phyloP scores from a whole-genome alignment of 768 basidiomycete genomes.

The Sporobolomyces roseus region DNA sequence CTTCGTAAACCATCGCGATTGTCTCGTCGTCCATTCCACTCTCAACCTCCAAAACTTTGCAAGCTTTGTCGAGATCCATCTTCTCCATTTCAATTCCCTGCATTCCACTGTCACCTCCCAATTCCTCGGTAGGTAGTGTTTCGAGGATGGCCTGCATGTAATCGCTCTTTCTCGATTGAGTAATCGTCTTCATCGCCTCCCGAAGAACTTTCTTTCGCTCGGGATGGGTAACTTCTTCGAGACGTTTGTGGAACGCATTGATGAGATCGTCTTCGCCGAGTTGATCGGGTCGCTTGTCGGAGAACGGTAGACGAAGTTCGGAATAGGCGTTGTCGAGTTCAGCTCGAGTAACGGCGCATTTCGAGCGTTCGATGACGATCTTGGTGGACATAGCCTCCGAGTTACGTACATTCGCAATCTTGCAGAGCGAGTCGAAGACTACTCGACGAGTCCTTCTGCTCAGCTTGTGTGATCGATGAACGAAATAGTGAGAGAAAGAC shows the following conservation, averaged over 20 bases:
- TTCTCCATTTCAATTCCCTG: conserved; percentile 17
- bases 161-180: conserved; percentile 8
- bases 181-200: conserved; percentile 7
- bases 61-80: conserved; percentile 68
- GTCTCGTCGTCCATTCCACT: conserved; percentile 66
- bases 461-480: no score
- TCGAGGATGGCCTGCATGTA: conserved; percentile 11
- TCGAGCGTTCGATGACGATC: conserved; percentile 24
- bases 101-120: not conserved
- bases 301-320: conserved; percentile 21
- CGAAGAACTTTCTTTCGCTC: conserved; percentile 18
- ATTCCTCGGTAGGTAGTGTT: not conserved
- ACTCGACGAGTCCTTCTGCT: not conserved
- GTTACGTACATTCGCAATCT: conserved; percentile 19
- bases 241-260: conserved; percentile 11
- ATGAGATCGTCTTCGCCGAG: conserved; percentile 3
- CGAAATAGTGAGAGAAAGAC: not conserved
- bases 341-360: not conserved
- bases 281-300: not conserved
- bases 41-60: conserved; percentile 67
- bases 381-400: conserved; percentile 10
- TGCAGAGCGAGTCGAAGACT: conserved; percentile 22
- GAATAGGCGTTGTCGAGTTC: conserved; percentile 31
- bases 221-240: conserved; percentile 12
- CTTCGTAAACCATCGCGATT: conserved; percentile 65